A percentile compares a stretch with the other conserved stretches of the same genome.
Evolutionary conservation across 495 filamentous ascomycete species (phyloP).

Genomic region (Trichoderma erinaceum): DNA sequence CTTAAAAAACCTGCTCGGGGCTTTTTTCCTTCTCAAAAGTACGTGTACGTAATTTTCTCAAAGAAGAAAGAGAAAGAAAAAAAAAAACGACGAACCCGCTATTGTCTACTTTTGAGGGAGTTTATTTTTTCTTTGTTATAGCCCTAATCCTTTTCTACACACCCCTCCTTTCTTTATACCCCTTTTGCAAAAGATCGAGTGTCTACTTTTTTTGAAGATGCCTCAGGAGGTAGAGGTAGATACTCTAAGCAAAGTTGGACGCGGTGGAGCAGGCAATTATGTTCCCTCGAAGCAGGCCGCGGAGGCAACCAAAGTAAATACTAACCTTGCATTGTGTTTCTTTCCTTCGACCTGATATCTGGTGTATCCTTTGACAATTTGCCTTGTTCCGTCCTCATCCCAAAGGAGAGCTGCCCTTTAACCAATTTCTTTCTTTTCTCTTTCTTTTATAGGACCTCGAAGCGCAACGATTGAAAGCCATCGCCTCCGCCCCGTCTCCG

Average conservation of each 20-base stretch:
- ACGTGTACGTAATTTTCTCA: neutral
- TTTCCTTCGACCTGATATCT: slow-evolving; percentile 11
- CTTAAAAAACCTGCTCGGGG: neutral
- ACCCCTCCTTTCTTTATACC: neutral
- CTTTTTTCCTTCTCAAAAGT: neutral
- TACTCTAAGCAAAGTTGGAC: slow-evolving; percentile 31
- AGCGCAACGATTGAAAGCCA: slow-evolving; percentile 30
- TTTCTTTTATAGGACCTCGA: slow-evolving; percentile 34
- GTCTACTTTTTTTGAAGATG: neutral
- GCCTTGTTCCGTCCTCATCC: no score
- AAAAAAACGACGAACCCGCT: neutral
- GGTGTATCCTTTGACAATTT: no score
- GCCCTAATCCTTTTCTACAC: neutral
- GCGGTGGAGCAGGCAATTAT: slow-evolving; percentile 62
- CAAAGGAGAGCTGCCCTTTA: neutral
- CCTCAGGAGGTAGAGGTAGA: slow-evolving; percentile 19
- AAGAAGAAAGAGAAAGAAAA: neutral
- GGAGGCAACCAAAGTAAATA: slow-evolving; percentile 32
- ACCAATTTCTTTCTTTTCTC: neutral
- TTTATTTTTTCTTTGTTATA: neutral
- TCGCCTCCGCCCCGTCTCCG: slow-evolving; percentile 18
- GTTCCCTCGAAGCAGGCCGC: slow-evolving; percentile 48
- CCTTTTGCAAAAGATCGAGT: neutral
- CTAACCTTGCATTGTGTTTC: slow-evolving; percentile 20
- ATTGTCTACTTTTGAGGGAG: neutral